Conservation (phyloP, 768 basidiomycete genomes). For the Boletus sp. region DNA sequence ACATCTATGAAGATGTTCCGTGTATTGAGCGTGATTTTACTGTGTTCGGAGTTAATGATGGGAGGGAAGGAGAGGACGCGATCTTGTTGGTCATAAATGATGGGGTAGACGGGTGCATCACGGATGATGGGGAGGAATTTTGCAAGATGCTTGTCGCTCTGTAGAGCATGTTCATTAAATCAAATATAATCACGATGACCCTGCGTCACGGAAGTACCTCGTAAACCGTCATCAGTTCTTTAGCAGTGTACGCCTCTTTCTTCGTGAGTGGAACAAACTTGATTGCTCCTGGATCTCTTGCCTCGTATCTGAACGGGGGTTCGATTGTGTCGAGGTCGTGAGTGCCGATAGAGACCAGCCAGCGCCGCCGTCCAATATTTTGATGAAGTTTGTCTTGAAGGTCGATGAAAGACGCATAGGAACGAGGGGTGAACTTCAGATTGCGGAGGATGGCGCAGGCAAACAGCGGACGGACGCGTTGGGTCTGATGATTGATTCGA, state of each 20-base stretch:
- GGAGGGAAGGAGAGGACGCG: conserved; percentile 95
- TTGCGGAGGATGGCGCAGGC: conserved; percentile 90
- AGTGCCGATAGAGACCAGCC: conserved; percentile 94
- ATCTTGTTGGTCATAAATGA: conserved; percentile 91
- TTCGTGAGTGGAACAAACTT: conserved; percentile 88
- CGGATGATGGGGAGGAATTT: conserved; percentile 90
- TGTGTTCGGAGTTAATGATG: conserved; percentile 96
- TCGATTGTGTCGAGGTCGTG: conserved; percentile 92
- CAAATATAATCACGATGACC: not conserved
- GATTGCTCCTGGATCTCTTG: conserved; percentile 79
- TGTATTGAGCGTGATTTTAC: conserved; percentile 94
- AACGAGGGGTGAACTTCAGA: conserved; percentile 79
- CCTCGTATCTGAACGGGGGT: conserved; percentile 86
- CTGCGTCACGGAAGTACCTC: conserved; percentile 56
- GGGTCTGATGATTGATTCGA: conserved; percentile 49
- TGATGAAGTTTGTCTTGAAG: conserved; percentile 99
- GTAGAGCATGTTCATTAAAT: not conserved
- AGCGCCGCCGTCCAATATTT: conserved; percentile 86
- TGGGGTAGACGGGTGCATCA: conserved; percentile 93
- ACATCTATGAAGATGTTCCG: conserved; percentile 95
- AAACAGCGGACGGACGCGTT: conserved; percentile 84
- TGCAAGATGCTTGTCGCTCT: conserved; percentile 91
- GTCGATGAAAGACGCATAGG: conserved; percentile 97
- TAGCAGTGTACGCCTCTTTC: conserved; percentile 72
- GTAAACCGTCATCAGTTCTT: conserved; percentile 89